phyloP scores from a whole-genome alignment of 306 rosid species.

The Dicorynia guianensis region DNA sequence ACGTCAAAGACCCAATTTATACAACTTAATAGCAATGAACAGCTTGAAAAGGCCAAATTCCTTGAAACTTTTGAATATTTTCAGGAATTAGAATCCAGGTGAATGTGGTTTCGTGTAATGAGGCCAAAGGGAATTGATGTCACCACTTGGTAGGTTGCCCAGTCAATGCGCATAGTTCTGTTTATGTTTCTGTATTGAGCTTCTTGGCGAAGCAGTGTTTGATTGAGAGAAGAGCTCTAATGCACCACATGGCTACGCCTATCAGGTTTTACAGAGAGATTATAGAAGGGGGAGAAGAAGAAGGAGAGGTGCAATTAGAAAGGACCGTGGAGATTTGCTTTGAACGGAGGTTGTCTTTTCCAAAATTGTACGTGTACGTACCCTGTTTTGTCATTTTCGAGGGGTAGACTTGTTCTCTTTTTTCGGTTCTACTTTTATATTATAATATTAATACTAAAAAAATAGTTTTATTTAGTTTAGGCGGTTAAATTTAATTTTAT shows the following conservation, averaged over 20 bases:
- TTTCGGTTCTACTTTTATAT: too few species aligned
- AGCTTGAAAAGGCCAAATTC: constrained; percentile 57
- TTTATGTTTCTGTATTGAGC: constrained; percentile 59
- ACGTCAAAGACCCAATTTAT: constrained; percentile 54
- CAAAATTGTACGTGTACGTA: too few species aligned
- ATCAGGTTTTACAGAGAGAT: constrained; percentile 67
- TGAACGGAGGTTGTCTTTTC: too few species aligned
- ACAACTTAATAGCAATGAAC: constrained; percentile 66
- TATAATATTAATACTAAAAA: too few species aligned
- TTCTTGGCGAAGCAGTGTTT: constrained; percentile 80
- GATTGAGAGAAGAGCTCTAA: constrained; percentile 59
- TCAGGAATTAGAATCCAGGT: constrained; percentile 69
- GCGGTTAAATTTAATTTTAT: too few species aligned
- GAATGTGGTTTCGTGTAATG: constrained; percentile 79
- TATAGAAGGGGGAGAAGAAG: constrained; percentile 37
- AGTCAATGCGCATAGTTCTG: constrained; percentile 73
- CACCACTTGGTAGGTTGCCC: constrained; percentile 71
- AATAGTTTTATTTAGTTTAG: too few species aligned
- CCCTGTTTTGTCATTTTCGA: too few species aligned
- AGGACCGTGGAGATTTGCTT: constrained; percentile 94
- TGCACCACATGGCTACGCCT: constrained; percentile 84
- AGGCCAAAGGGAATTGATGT: constrained; percentile 63
- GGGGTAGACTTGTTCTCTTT: too few species aligned
- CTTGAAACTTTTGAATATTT: constrained; percentile 62
- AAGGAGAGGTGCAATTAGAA: constrained; percentile 55